Evolutionary conservation across 148 eudicot genomes (phyloP).

Genomic region (Amaranthus palmeri): DNA sequence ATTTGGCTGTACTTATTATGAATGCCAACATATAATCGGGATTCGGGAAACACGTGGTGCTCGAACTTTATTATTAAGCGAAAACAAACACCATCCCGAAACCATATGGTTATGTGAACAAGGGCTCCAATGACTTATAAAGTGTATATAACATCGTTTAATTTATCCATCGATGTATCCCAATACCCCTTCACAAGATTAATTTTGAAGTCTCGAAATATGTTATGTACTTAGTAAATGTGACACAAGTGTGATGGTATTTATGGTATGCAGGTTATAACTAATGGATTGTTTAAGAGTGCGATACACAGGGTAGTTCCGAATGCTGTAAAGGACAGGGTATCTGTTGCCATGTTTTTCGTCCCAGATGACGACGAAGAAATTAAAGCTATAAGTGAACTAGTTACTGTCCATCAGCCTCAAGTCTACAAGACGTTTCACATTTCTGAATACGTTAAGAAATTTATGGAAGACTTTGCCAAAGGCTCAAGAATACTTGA

Average conservation of each 20-base stretch:
- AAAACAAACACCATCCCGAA: too few species aligned
- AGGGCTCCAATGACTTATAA: background rate
- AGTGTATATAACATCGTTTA: background rate
- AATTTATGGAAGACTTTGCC: background rate
- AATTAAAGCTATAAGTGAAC: slow-evolving; percentile 22
- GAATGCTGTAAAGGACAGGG: slow-evolving; percentile 26
- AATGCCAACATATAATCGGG: too few species aligned
- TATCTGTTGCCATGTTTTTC: slow-evolving; percentile 27
- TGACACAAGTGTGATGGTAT: background rate
- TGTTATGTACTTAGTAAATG: background rate
- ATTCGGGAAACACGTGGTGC: too few species aligned
- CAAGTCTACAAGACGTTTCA: slow-evolving; percentile 30
- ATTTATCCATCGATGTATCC: background rate
- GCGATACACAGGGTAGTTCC: slow-evolving; percentile 38
- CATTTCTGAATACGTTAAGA: background rate
- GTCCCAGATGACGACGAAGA: slow-evolving; percentile 19
- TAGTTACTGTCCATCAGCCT: slow-evolving; percentile 27
- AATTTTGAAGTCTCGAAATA: background rate
- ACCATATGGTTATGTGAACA: background rate
- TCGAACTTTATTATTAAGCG: too few species aligned
- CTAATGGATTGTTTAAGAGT: slow-evolving; percentile 42
- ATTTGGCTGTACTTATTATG: too few species aligned
- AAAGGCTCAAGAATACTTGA: slow-evolving; percentile 4
- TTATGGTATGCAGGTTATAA: slow-evolving; percentile 26
- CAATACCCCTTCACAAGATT: background rate